Evolutionary conservation across 805 yeast species (phyloP).

Genomic region (Yarrowia sp.): DNA sequence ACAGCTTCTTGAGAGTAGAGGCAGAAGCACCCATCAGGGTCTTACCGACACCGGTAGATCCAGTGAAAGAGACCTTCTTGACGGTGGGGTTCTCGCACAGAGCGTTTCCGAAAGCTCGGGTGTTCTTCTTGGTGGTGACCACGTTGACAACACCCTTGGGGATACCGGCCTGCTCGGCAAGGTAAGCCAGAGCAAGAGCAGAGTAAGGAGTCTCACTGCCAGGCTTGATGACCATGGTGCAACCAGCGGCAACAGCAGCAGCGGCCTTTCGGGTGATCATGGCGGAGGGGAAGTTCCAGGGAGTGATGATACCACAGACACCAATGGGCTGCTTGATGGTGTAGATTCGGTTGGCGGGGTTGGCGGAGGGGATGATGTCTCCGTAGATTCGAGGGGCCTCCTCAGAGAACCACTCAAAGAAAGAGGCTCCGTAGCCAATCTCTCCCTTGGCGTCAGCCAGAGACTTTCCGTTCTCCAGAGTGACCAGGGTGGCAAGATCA

Average conservation of each 20-base stretch:
- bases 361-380: constrained; percentile 59
- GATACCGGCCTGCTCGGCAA: constrained; percentile 65
- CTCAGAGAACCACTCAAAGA: constrained; percentile 87
- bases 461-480: constrained; percentile 75
- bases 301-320: constrained; percentile 74
- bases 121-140: constrained; percentile 45
- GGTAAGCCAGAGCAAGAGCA: constrained; percentile 63
- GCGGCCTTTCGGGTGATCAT: constrained; percentile 74
- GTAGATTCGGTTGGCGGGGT: constrained; percentile 49
- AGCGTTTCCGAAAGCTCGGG: constrained; percentile 50
- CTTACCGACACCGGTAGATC: constrained; percentile 73
- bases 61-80: constrained; percentile 72
- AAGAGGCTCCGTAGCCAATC: constrained; percentile 63
- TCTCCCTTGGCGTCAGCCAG: constrained; percentile 71
- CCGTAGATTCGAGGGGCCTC: constrained; percentile 67
- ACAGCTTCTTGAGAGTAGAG: constrained; percentile 63
- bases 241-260: constrained; percentile 78
- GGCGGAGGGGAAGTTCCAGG: constrained; percentile 83
- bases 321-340: constrained; percentile 75
- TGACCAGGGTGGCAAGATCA: constrained; percentile 63
- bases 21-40: constrained; percentile 59
- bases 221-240: constrained; percentile 74
- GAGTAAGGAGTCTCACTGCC: constrained; percentile 73
- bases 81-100: constrained; percentile 57
- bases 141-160: constrained; percentile 70